Conservation (phyloP, 139 green algal species). For the Tetradesmus lagerheimii region DNA sequence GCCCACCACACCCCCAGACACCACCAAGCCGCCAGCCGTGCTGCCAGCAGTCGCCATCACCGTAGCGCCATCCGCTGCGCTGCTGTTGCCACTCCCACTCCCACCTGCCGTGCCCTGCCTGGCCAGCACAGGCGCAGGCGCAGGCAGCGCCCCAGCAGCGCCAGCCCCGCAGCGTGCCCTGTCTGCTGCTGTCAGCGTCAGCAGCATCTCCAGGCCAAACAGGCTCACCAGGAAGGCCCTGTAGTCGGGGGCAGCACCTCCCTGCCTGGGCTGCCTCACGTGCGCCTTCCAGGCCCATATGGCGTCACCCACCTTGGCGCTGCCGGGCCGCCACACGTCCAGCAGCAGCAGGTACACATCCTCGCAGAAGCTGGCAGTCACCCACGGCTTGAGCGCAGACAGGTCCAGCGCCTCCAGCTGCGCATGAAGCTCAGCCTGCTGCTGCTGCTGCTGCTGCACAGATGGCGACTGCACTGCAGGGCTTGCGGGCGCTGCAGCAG, state of each 20-base stretch:
- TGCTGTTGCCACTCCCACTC: not conserved
- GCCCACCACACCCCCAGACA: not conserved
- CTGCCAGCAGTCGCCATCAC: constrained; percentile 5
- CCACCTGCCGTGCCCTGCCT: not conserved
- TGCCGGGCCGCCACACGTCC: constrained; percentile 53
- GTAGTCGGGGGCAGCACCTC: constrained; percentile 22
- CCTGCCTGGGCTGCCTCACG: constrained; percentile 3
- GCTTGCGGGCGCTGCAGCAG: not conserved
- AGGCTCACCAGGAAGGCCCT: constrained; percentile 56
- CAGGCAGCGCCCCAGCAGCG: not conserved
- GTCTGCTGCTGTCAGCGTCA: constrained; percentile 32
- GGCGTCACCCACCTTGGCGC: constrained; percentile 42
- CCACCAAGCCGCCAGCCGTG: not conserved
- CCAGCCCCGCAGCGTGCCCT: not conserved
- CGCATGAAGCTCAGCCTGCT: not conserved
- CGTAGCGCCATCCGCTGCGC: not conserved
- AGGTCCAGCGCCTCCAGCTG: constrained; percentile 32
- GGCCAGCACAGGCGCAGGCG: not conserved
- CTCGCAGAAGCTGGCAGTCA: constrained; percentile 41
- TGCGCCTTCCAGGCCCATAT: constrained; percentile 56
- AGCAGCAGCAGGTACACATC: constrained; percentile 56
- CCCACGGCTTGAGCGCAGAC: constrained; percentile 16
- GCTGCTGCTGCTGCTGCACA: constrained; percentile 13
- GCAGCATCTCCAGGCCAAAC: constrained; percentile 54
- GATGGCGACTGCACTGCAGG: not conserved